phyloP scores from a whole-genome alignment of 2,329 filamentous ascomycete genomes.

The Calonectria pauciramosa region DNA sequence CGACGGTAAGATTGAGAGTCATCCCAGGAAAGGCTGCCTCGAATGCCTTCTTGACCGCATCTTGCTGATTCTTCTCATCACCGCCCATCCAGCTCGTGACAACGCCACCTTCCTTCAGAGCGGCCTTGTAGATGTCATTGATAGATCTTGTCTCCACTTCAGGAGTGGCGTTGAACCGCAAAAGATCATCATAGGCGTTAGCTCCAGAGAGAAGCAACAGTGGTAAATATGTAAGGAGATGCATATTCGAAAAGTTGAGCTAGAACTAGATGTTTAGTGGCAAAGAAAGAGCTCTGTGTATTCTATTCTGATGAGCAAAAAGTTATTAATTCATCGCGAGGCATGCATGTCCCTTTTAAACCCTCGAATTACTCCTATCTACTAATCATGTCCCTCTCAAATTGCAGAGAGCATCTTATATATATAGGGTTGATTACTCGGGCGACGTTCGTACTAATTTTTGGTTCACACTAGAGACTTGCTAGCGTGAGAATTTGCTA shows the following conservation, averaged over 20 bases:
- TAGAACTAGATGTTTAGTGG: not conserved
- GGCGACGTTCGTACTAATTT: not conserved
- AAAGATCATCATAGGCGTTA: not conserved
- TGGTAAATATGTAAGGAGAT: not conserved
- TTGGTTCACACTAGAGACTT: not conserved
- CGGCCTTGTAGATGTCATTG: not conserved
- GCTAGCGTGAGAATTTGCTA: not conserved
- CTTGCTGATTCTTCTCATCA: not conserved
- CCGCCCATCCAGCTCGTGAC: not conserved
- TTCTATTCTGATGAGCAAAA: not conserved
- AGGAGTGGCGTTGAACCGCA: not conserved
- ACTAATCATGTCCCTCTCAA: no score
- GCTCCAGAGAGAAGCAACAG: not conserved
- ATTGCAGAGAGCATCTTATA: not conserved
- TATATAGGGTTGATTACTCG: not conserved
- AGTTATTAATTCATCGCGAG: no score
- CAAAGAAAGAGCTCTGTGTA: not conserved
- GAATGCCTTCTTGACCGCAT: not conserved
- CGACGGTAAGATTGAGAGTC: not conserved
- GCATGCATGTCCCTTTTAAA: not conserved
- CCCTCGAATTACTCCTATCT: not conserved
- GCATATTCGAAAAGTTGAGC: not conserved
- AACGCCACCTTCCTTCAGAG: not conserved
- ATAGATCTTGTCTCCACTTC: not conserved
- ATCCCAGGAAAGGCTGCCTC: not conserved